These are phyloP conservation scores for Ogataea hybrid DNA, from an alignment of 1,139 yeast genomes.

Conservation along the genomic window DNA sequence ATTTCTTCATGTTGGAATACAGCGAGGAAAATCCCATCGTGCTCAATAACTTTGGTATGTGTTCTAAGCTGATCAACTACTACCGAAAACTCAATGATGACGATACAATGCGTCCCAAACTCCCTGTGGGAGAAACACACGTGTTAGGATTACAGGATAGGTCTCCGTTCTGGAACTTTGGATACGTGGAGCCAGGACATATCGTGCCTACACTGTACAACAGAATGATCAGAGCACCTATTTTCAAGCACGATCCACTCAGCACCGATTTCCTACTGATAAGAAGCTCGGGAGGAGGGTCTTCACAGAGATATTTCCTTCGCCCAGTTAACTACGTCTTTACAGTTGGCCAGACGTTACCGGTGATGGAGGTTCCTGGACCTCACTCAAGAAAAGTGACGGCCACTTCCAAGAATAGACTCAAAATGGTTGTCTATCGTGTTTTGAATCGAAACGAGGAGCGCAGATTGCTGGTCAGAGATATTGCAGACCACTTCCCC, in stretches of 20 bases:
- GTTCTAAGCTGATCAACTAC: constrained; percentile 87
- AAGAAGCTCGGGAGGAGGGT: constrained; percentile 78
- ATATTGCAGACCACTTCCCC: constrained; percentile 90
- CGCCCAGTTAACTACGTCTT: constrained; percentile 71
- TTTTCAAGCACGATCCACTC: constrained; percentile 78
- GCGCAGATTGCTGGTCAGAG: constrained; percentile 79
- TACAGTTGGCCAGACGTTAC: constrained; percentile 90
- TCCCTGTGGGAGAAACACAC: constrained; percentile 91
- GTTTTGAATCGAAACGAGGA: constrained; percentile 76
- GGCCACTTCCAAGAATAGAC: constrained; percentile 83
- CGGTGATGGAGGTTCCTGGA: constrained; percentile 94
- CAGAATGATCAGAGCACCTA: constrained; percentile 89
- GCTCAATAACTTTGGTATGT: constrained; percentile 92
- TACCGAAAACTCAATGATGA: constrained; percentile 82
- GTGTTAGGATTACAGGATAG: constrained; percentile 93
- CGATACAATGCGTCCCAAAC: constrained; percentile 84
- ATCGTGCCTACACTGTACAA: constrained; percentile 92
- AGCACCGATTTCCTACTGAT: constrained; percentile 80
- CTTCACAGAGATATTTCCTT: constrained; percentile 55
- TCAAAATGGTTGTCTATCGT: constrained; percentile 91
- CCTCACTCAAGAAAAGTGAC: constrained; percentile 97
- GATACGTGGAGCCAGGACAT: constrained; percentile 93
- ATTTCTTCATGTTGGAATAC: constrained; percentile 78
- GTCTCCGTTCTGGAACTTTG: constrained; percentile 98
- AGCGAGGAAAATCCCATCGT: constrained; percentile 88